Evolutionary conservation across 192 early-diverging fungal genomes (phyloP), one percentile per base, ranked within the genome.

Genomic region (Podila epicladia): DNA sequence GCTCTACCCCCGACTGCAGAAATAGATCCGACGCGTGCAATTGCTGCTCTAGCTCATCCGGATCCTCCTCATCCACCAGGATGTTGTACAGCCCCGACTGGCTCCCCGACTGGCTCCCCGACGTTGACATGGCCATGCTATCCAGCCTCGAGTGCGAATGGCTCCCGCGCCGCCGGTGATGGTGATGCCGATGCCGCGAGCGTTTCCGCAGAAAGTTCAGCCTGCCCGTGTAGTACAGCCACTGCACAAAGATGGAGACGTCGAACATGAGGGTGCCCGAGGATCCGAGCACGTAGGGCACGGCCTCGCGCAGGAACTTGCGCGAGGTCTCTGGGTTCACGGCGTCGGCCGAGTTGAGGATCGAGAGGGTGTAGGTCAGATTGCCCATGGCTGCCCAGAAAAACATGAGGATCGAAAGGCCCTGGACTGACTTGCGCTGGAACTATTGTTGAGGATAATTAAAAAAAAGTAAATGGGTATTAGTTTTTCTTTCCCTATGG

Each of bases 321-420:
- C 28, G 48, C 2, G 65, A 31, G 0, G 77, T 80, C 5, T 72
- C 77, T 31, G 77, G 77, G 48, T 73, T 65, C 20, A 58, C 6
- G 13, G 73, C 49, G 32, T 82, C 58, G 20, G 55, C 61, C 49
- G 71, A 63, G 26, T 79, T 82, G 29, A 76, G 62, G 60, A 93
- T 92, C 29, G 79, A 85, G 9, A 70, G 48, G 7, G 90, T 79
- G 50, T 92, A 95, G n/a, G 79, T 87, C 9, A 94, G 67, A 58
- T 94, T 93, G 12, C 90, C 93, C 64, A 91, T 84, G 22, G 89
- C 89, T 5, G 93, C 90, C 71, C 91, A 94, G 37, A 88, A 75
- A 74, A 95, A 94, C 88, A 95, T 90, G 12, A 86, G 76, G 28
- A 92, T 85, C 6, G 93, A 90, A n/a, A 95, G 83, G 4, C 93